Evolutionary conservation across 495 filamentous ascomycete species (phyloP), one percentile per base, ranked within the genome.

Genomic region (Mycothermus thermophilus): DNA sequence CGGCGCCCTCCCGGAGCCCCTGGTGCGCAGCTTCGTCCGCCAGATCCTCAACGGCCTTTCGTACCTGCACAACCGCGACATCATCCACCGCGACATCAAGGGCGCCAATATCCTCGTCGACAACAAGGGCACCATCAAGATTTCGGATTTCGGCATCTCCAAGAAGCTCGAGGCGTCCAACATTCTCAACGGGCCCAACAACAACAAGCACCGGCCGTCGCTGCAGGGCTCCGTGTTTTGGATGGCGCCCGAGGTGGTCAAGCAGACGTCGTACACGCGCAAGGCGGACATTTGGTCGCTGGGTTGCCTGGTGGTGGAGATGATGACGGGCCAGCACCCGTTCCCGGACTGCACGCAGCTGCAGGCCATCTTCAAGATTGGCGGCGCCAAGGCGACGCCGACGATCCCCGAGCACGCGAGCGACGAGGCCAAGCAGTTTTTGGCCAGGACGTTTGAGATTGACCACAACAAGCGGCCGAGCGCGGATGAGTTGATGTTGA

Each of bases 201-300:
- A 79, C 40, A 79, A 83, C 59, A 72, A 78, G 42, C 74, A 92
- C 52, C 78, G 90, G 9, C 87, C 92, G 2, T 95, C 88, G 1
- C 66, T 99, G 9, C 90, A 99, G 49, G 90, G 90, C 19, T 93
- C 84, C 35, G 90, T 99, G 29, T 99, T 95, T 59, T 99, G 90
- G 90, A 99, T 99, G 90, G 90, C 90, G 2, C 90, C 90, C 18
- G 90, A 99, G 59, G 90, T 99, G 20, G 92, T 99, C 34, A 86
- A 85, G 41, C 90, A 96, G 58, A 95, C 88, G 1, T 83, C 84
- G 0, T 94, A 99, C 55, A 96, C 90, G 0, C 85, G 88, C 53
- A 99, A 99, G 61, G 90, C 92, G n/a, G 90, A 99, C 54, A 96
- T 99, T 51, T 99, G 90, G 90, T 92, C 83, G 35, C 68, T 99